Base-by-base conservation (phyloP, 768 basidiomycete genomes). In the Bullera alba region DNA sequence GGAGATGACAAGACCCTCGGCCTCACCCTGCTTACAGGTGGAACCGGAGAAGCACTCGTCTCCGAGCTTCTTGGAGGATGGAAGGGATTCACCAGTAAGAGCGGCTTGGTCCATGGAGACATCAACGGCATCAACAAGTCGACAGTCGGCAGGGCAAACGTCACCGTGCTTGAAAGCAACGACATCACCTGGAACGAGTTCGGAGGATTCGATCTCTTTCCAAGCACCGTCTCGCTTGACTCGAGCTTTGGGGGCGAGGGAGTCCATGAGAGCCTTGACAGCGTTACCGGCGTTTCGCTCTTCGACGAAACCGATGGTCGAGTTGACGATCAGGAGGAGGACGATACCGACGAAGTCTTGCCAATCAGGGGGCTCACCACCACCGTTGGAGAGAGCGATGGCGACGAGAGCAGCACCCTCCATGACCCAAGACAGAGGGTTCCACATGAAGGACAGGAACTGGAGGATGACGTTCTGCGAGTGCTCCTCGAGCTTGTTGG, bases 361-460 rank as follows among this genome's bases (percentile, higher is more conserved):
- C 93, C 93, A 97, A 69, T 97, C 92, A 17, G 93, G 93, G 25
- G 92, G 81, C 48, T 78, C 76, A 49, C 78, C 76, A 63, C 83
- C 83, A 74, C 93, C 93, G 74, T 97, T 97, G 49, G 93, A 95
- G 26, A 97, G 81, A 35, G 81, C 90, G 72, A 97, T 97, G 42
- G 93, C 92, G 64, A 74, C 73, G 35, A 74, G 48, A 48, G 72
- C 73, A 32, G 91, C 91, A 56, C 85, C 90, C 75, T 97, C 93
- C 93, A 97, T 97, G 75, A 97, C 93, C 93, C 93, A 97, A 28
- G 93, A 97, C 12, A 97, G 79, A 37, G 93, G 93, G 77, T 97
- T 97, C 93, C 93, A 97, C 93, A 96, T 97, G 81, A 97, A 97
- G 71, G 83, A 83, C 61, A 90, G 76, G 75, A 92, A 90, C 86